These are phyloP conservation scores for Stachybotrys chlorohalonatus DNA, from an alignment of 2,329 filamentous ascomycete genomes.

Conservation along the genomic window DNA sequence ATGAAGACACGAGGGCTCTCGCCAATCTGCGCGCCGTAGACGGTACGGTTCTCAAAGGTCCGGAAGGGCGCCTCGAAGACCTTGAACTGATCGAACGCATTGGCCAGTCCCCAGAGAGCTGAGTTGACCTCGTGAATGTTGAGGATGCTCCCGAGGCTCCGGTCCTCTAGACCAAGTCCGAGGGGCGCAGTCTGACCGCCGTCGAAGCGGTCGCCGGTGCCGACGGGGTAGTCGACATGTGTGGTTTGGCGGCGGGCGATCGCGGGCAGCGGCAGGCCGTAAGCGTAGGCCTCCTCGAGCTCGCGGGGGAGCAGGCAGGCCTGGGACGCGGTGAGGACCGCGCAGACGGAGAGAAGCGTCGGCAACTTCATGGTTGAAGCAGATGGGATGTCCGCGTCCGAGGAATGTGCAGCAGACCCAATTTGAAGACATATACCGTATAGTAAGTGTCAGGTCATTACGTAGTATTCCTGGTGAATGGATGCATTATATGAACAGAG, in stretches of 20 bases:
- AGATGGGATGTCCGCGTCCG: neutral
- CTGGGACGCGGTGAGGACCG: conserved; percentile 7
- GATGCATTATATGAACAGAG: neutral
- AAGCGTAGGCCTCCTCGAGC: conserved; percentile 7
- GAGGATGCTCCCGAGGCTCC: conserved; percentile 32
- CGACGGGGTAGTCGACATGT: conserved; percentile 25
- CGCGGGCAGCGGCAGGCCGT: neutral
- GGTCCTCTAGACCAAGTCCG: conserved; percentile 23
- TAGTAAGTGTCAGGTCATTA: neutral
- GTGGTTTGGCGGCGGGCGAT: conserved; percentile 4
- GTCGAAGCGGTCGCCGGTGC: conserved; percentile 31
- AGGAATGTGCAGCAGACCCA: neutral
- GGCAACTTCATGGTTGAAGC: neutral
- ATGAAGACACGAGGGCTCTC: conserved; percentile 39
- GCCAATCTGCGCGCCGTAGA: conserved; percentile 35
- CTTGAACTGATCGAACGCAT: conserved; percentile 25
- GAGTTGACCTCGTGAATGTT: conserved; percentile 34
- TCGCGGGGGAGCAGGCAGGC: conserved; percentile 30
- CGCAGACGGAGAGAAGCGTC: neutral
- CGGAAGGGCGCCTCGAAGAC: conserved; percentile 33
- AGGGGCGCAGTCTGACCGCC: conserved; percentile 24
- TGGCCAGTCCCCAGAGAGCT: conserved; percentile 31
- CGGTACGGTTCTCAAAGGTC: conserved; percentile 31
- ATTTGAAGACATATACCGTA: neutral
- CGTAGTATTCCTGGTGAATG: neutral